Base-by-base conservation (phyloP, 2,329 filamentous ascomycete species). In the Zarea fungicola region DNA sequence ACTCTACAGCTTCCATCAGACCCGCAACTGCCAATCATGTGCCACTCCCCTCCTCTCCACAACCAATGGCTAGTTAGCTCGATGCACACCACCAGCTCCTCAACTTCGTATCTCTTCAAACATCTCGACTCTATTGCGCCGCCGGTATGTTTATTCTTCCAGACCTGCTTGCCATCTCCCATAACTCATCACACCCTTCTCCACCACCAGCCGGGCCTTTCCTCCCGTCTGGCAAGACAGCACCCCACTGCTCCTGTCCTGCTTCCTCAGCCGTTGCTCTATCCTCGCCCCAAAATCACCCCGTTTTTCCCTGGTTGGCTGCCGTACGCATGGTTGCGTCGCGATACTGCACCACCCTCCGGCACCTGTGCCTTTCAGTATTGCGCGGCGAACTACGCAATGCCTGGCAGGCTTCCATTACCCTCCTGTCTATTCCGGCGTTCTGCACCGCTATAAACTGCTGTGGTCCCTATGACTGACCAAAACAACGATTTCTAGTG, bases 1-100 rank as follows among this genome's bases (percentile, higher is more conserved):
- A 28, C 46, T 42, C 39, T 14, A 36, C 18, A 29, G 43, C 35
- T 26, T 40, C 26, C 39, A 49, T 49, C 43, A 37, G 46, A 49
- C 48, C 41, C 35, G 40, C 48, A 42, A 34, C 48, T 50, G 42
- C 48, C 48, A 50, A 50, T 50, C 48, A 50, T 50, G 48, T 50
- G 48, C 48, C 48, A 50, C 42, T n/a, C n/a, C n/a, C n/a, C 41
- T 41, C 29, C 35, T 50, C 48, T 42, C 42, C 42, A 50, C 41
- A 25, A 26, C 23, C 35, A 31, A 37, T 37, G 25, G 19, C 23
- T 41, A n/a, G 14, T 26, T 19, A 39, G 16, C 45, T 42, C 19
- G n/a, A 23, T 43, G 31, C 40, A 43, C 40, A 49, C 40, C 48
- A 50, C 40, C 41, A 28, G 14, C n/a, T 23, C 9, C 11, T 32